phyloP scores from a whole-genome alignment of 164 flowering plant genomes.

The Dillenia turbinata region DNA sequence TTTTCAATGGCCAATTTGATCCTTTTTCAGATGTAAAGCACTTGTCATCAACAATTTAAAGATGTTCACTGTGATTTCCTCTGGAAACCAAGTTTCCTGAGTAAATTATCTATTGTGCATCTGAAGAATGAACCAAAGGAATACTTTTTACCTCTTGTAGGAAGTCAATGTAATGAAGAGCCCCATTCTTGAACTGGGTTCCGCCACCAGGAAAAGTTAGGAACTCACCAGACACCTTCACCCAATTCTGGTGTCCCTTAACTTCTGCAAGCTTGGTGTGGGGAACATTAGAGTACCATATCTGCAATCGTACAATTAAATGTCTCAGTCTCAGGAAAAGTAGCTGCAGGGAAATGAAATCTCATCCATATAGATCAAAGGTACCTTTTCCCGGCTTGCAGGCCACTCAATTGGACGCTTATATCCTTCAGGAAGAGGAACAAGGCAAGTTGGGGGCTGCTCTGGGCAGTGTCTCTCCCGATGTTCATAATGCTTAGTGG shows the following conservation, averaged over 20 bases:
- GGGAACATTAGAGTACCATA: constrained; percentile 93
- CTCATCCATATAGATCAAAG: background rate
- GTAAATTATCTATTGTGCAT: background rate
- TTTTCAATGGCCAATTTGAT: background rate
- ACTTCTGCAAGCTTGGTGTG: constrained; percentile 78
- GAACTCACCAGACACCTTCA: constrained; percentile 80
- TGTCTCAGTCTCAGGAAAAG: background rate
- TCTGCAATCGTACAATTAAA: constrained; percentile 41
- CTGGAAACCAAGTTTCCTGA: background rate
- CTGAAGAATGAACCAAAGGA: background rate
- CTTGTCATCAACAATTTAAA: background rate
- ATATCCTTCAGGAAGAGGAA: constrained; percentile 85
- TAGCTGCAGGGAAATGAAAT: background rate
- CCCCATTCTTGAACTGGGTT: constrained; percentile 95
- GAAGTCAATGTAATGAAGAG: constrained; percentile 88
- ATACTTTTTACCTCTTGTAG: constrained; percentile 53
- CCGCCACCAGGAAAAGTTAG: constrained; percentile 99
- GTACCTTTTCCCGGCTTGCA: constrained; percentile 89
- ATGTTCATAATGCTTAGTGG: constrained; percentile 95
- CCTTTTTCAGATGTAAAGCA: background rate
- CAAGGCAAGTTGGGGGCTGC: constrained; percentile 82
- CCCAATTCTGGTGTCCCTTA: constrained; percentile 99
- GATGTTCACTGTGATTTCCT: too few species aligned
- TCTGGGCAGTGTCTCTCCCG: constrained; percentile 96
- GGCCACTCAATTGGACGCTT: constrained; percentile 83